Evolutionary conservation across 2,329 filamentous ascomycete species (phyloP).

Genomic region (Paraphaeosphaeria sporulosa): DNA sequence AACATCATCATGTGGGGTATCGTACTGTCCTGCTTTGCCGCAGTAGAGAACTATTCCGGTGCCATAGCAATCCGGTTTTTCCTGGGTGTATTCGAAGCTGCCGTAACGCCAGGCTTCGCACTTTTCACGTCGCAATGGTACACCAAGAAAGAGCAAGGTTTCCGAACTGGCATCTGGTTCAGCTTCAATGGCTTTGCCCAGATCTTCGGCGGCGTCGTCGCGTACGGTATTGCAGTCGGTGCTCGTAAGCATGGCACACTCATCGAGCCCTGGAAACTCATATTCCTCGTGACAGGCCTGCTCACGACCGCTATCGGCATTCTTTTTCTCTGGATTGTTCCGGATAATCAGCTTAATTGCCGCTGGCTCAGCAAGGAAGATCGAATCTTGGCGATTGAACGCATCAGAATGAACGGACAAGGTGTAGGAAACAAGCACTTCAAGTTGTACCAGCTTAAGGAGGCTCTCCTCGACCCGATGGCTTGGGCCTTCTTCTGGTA

Average conservation of each 20-base stretch:
- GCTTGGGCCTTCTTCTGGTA: slow-evolving; percentile 68
- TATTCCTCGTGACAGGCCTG: slow-evolving; percentile 57
- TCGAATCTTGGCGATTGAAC: slow-evolving; percentile 71
- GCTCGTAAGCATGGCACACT: slow-evolving; percentile 61
- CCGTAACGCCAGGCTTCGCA: slow-evolving; percentile 73
- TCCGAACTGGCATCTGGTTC: slow-evolving; percentile 72
- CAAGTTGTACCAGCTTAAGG: slow-evolving; percentile 70
- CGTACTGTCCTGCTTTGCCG: slow-evolving; percentile 69
- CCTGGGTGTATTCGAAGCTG: slow-evolving; percentile 72
- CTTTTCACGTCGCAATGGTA: slow-evolving; percentile 77
- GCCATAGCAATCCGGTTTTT: slow-evolving; percentile 72
- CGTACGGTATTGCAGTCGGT: slow-evolving; percentile 69
- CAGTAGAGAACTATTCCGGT: slow-evolving; percentile 65
- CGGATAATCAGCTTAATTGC: slow-evolving; percentile 68
- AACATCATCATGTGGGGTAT: slow-evolving; percentile 71
- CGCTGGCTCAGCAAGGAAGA: slow-evolving; percentile 72
- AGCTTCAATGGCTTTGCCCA: slow-evolving; percentile 70
- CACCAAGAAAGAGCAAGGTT: slow-evolving; percentile 72
- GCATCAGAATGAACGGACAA: slow-evolving; percentile 77
- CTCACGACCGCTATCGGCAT: slow-evolving; percentile 53
- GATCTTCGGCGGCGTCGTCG: slow-evolving; percentile 68
- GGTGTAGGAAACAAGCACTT: slow-evolving; percentile 76
- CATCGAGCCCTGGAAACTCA: slow-evolving; percentile 72
- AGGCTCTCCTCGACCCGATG: slow-evolving; percentile 65
- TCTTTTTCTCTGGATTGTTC: slow-evolving; percentile 57